Evolutionary conservation across 805 yeast genomes (phyloP).

Genomic region (Ogataea degrootiae): DNA sequence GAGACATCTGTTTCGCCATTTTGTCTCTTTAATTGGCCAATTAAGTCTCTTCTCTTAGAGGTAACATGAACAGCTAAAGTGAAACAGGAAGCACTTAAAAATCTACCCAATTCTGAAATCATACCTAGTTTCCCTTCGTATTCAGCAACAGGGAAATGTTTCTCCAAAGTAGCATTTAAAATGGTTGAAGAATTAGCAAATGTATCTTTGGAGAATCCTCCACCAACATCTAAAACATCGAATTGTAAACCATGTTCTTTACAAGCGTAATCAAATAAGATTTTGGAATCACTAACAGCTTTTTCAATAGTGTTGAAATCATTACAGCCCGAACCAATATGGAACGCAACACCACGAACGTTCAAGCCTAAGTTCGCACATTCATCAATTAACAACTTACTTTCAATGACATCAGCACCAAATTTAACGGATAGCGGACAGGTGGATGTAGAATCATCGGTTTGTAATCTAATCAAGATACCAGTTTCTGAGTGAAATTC

Average conservation of each 20-base stretch:
- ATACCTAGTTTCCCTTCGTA: constrained; percentile 34
- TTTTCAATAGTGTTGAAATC: constrained; percentile 61
- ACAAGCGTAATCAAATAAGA: constrained; percentile 57
- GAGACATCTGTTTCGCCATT: neutral
- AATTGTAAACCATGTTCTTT: constrained; percentile 36
- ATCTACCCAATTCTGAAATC: constrained; percentile 94
- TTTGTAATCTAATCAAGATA: constrained; percentile 73
- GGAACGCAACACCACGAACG: constrained; percentile 87
- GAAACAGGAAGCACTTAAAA: constrained; percentile 78
- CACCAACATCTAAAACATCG: constrained; percentile 78
- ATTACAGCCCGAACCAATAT: constrained; percentile 90
- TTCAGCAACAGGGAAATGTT: constrained; percentile 49
- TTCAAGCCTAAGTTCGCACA: constrained; percentile 60
- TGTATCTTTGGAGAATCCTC: constrained; percentile 70
- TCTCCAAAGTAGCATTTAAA: constrained; percentile 50
- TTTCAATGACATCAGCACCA: constrained; percentile 66
- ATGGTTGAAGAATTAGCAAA: constrained; percentile 57
- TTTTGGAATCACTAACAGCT: constrained; percentile 69
- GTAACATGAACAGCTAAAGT: constrained; percentile 80
- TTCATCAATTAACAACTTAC: constrained; percentile 49
- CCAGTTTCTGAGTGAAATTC: constrained; percentile 64
- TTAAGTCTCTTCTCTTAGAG: constrained; percentile 56
- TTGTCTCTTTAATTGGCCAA: neutral
- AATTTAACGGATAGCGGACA: constrained; percentile 85
- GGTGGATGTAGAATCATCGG: constrained; percentile 84